A percentile compares a stretch with the other conserved stretches of the same genome.
These are phyloP conservation scores for Naganishia friedmannii DNA, from an alignment of 768 basidiomycete genomes.

Conservation along the genomic window DNA sequence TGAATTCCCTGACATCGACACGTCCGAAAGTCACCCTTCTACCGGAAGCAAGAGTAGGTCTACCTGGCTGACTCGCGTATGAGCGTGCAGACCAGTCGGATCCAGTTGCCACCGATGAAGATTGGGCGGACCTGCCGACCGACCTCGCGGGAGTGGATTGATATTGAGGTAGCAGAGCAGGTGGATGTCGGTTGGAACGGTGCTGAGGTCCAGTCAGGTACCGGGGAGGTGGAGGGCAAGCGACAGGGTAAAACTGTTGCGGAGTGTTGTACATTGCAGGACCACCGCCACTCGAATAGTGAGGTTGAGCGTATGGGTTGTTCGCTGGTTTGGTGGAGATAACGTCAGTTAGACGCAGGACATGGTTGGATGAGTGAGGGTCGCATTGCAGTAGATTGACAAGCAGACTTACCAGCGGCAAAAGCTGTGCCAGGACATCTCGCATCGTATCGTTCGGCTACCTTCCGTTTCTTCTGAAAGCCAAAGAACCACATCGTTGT, in stretches of 20 bases:
- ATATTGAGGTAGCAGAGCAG: not conserved
- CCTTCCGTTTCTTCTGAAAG: not conserved
- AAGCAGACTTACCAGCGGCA: not conserved
- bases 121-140: not conserved
- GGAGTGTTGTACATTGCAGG: not conserved
- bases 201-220: not conserved
- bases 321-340: too few relatives aligned
- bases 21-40: constrained; percentile 9
- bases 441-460: not conserved
- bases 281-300: not conserved
- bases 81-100: not conserved
- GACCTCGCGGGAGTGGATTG: not conserved
- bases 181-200: not conserved
- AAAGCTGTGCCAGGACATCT: not conserved
- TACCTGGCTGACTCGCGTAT: not conserved
- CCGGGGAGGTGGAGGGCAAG: not conserved
- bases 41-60: not conserved
- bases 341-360: too few relatives aligned
- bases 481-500: constrained; percentile 21
- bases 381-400: not conserved
- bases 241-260: not conserved
- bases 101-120: not conserved
- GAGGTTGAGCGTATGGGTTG: not conserved
- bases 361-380: not conserved
- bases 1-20: constrained; percentile 18